Evolutionary conservation across 1,284 basidiomycete genomes (phyloP).

Genomic region (Ceratobasidium sp.): DNA sequence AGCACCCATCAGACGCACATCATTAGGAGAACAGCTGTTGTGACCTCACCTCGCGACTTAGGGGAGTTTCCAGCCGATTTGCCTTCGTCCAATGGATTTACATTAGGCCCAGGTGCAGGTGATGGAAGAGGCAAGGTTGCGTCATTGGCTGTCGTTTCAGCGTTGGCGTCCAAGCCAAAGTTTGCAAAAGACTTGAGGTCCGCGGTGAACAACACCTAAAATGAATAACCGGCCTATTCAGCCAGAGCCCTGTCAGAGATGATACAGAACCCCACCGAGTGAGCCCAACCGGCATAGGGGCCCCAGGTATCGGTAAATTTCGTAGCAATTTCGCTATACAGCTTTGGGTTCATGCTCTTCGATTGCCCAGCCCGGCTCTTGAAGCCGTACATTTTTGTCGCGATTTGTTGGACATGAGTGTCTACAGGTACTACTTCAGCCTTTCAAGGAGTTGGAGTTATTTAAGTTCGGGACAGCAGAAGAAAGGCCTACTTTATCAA

Average conservation of each 20-base stretch:
- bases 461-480: background rate
- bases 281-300: conserved; percentile 89
- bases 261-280: conserved; percentile 66
- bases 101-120: background rate
- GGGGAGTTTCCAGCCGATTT: background rate
- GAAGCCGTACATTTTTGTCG: conserved; percentile 80
- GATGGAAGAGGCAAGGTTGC: conserved; percentile 18
- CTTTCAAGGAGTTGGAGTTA: conserved; percentile 52
- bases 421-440: conserved; percentile 88
- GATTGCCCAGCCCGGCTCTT: conserved; percentile 56
- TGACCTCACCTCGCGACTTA: conserved; percentile 9
- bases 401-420: conserved; percentile 90
- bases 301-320: conserved; percentile 79
- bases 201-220: conserved; percentile 59
- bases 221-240: conserved; percentile 23
- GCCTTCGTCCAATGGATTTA: conserved; percentile 19
- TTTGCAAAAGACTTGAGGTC: conserved; percentile 60
- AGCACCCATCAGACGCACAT: background rate
- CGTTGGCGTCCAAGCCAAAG: conserved; percentile 53
- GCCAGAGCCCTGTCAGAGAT: conserved; percentile 35
- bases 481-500: conserved; percentile 75
- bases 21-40: background rate
- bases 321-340: conserved; percentile 78
- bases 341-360: conserved; percentile 73
- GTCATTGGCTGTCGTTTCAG: conserved; percentile 4